Conservation (phyloP, 164 flowering plant species). For the Nymphaea colorata region DNA sequence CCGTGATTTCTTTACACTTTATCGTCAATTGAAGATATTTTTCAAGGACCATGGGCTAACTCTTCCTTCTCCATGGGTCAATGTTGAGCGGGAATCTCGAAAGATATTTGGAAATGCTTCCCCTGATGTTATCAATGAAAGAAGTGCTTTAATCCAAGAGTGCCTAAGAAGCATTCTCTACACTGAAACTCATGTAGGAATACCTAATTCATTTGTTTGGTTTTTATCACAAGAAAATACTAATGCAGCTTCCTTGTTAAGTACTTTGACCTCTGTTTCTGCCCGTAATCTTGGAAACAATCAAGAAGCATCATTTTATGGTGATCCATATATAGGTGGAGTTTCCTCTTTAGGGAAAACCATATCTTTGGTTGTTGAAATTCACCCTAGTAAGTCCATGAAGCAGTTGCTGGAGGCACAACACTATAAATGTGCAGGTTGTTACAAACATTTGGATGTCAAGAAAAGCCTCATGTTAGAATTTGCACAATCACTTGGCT, state of each 20-base stretch:
- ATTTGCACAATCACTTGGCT: constrained; percentile 63
- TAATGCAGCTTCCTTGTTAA: constrained; percentile 25
- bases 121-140: constrained; percentile 68
- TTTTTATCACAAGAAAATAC: constrained; percentile 62
- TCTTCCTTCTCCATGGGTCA: constrained; percentile 78
- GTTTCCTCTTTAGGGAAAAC: constrained; percentile 52
- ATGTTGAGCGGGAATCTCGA: constrained; percentile 70
- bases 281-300: not conserved
- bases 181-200: constrained; percentile 24
- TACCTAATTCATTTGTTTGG: constrained; percentile 41
- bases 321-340: constrained; percentile 14
- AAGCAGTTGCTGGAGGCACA: constrained; percentile 78
- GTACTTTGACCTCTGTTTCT: constrained; percentile 12
- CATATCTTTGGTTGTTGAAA: constrained; percentile 65
- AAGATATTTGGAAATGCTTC: constrained; percentile 86
- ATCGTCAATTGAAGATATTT: constrained; percentile 45
- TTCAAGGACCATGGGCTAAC: constrained; percentile 50
- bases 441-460: constrained; percentile 63
- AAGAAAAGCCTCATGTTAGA: constrained; percentile 49
- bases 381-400: constrained; percentile 43
- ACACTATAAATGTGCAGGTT: constrained; percentile 78
- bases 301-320: not conserved
- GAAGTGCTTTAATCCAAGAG: constrained; percentile 83
- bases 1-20: constrained; percentile 78
- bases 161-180: constrained; percentile 62